phyloP scores from a whole-genome alignment of 2,329 filamentous ascomycete genomes.

The Hymenoscyphus salicellus region DNA sequence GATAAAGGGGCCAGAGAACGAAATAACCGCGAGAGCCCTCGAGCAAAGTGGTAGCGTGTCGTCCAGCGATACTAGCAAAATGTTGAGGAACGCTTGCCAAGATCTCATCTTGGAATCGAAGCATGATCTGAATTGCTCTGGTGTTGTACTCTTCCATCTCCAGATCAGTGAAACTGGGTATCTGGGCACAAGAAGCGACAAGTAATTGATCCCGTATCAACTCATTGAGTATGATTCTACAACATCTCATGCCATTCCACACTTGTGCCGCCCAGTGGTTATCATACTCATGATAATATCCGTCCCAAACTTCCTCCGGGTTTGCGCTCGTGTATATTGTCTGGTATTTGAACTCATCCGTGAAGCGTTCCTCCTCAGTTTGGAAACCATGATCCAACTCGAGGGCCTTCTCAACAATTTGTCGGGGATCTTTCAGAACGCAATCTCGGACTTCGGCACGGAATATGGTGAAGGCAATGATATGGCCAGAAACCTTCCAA shows the following conservation, averaged over 20 bases:
- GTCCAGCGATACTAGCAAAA: not conserved
- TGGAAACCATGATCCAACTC: slow-evolving; percentile 17
- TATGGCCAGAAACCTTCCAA: slow-evolving; percentile 43
- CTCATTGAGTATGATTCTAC: slow-evolving; percentile 30
- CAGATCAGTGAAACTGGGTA: slow-evolving; percentile 15
- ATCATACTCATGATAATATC: slow-evolving; percentile 30
- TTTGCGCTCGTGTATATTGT: slow-evolving; percentile 26
- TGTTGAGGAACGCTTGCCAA: slow-evolving; percentile 32
- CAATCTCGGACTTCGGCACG: slow-evolving; percentile 12
- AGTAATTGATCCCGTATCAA: slow-evolving; percentile 25
- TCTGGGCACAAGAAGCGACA: slow-evolving; percentile 2
- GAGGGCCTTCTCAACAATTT: slow-evolving; percentile 7
- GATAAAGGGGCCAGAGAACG: slow-evolving; percentile 31
- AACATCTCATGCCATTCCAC: slow-evolving; percentile 30
- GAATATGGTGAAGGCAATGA: slow-evolving; percentile 28
- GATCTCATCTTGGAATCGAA: slow-evolving; percentile 26
- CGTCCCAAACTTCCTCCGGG: slow-evolving; percentile 30
- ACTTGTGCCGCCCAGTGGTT: slow-evolving; percentile 31
- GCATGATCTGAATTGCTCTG: slow-evolving; percentile 17
- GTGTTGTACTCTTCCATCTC: slow-evolving; percentile 16
- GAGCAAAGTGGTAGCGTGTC: not conserved
- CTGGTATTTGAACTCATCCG: slow-evolving; percentile 25
- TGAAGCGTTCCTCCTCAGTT: slow-evolving; percentile 15
- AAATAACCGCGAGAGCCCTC: slow-evolving; percentile 25
- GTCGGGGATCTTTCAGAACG: slow-evolving; percentile 37